A percentile compares a stretch with the other conserved stretches of the same genome.
phyloP scores from a whole-genome alignment of 2,329 filamentous ascomycete genomes.

The Aspergillus arachidicola region DNA sequence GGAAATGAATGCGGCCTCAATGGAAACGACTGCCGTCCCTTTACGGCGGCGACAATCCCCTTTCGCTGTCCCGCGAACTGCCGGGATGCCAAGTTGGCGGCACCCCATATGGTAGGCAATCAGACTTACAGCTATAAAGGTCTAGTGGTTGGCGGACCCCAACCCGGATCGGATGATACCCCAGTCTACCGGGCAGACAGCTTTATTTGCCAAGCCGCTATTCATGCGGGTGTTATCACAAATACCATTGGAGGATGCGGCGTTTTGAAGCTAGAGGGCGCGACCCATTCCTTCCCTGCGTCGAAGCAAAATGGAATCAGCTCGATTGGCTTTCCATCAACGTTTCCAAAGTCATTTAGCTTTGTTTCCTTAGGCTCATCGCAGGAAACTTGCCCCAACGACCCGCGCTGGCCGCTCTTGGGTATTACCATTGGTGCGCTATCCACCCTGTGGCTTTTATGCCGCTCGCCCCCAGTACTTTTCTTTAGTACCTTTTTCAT shows the following conservation, averaged over 20 bases:
- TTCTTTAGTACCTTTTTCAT: slow-evolving; percentile 82
- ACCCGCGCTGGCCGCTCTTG: slow-evolving; percentile 82
- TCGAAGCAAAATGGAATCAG: slow-evolving; percentile 72
- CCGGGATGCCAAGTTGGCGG: slow-evolving; percentile 48
- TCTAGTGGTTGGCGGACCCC: slow-evolving; percentile 55
- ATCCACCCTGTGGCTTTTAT: slow-evolving; percentile 76
- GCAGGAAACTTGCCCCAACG: slow-evolving; percentile 66
- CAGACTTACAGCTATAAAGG: slow-evolving; percentile 54
- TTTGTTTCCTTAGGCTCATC: slow-evolving; percentile 65
- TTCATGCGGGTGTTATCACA: slow-evolving; percentile 78
- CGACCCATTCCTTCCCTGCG: slow-evolving; percentile 63
- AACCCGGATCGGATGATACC: slow-evolving; percentile 36
- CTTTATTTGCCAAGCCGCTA: slow-evolving; percentile 81
- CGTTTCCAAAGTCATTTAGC: slow-evolving; percentile 83
- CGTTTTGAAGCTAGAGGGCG: slow-evolving; percentile 73
- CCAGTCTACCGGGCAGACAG: slow-evolving; percentile 85
- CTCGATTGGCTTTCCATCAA: slow-evolving; percentile 79
- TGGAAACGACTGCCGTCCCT: slow-evolving; percentile 59
- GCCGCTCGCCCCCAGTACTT: slow-evolving; percentile 75
- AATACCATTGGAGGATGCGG: slow-evolving; percentile 77
- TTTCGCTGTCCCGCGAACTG: slow-evolving; percentile 62
- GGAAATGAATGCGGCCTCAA: slow-evolving; percentile 56
- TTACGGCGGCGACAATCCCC: slow-evolving; percentile 53
- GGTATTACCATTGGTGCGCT: slow-evolving; percentile 81
- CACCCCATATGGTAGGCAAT: slow-evolving; percentile 56